Conservation (phyloP, 163 green algal genomes). For the Scenedesmus sp. region DNA sequence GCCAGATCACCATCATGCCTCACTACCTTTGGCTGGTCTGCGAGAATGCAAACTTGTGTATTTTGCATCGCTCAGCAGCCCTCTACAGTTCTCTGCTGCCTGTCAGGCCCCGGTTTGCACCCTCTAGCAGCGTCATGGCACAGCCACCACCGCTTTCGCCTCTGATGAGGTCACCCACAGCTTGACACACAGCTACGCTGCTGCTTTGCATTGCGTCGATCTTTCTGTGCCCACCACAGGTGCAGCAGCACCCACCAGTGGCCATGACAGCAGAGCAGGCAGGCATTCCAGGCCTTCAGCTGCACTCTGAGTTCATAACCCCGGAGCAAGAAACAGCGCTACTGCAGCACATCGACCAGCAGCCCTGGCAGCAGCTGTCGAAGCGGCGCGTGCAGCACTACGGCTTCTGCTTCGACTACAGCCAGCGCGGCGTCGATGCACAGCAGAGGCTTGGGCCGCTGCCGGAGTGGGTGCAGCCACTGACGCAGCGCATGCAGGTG, state of each 20-base stretch:
- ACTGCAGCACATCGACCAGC: constrained; percentile 59
- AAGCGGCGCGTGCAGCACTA: constrained; percentile 94
- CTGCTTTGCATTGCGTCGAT: not conserved
- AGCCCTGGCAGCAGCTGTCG: constrained; percentile 80
- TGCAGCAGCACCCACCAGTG: constrained; percentile 11
- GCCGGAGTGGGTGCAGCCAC: constrained; percentile 24
- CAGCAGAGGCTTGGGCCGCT: constrained; percentile 1
- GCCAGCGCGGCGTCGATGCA: constrained; percentile 43
- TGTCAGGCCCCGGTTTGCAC: too few relatives aligned
- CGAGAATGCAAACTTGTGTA: too few relatives aligned
- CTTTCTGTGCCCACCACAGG: not conserved
- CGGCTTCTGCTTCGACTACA: constrained; percentile 71
- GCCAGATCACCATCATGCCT: not conserved
- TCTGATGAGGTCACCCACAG: too few relatives aligned
- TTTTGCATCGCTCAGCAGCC: not conserved
- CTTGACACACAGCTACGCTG: too few relatives aligned
- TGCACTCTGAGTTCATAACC: constrained; percentile 83
- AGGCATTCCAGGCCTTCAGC: constrained; percentile 79
- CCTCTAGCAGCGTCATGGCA: too few relatives aligned
- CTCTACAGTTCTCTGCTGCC: too few relatives aligned
- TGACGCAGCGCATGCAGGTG: constrained; percentile 35
- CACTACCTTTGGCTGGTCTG: too few relatives aligned
- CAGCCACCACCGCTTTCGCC: not conserved
- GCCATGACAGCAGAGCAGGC: not conserved
- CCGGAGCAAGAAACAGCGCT: constrained; percentile 78